Base-by-base conservation (phyloP, 2,329 filamentous ascomycete genomes). In the Ilyonectria robusta region DNA sequence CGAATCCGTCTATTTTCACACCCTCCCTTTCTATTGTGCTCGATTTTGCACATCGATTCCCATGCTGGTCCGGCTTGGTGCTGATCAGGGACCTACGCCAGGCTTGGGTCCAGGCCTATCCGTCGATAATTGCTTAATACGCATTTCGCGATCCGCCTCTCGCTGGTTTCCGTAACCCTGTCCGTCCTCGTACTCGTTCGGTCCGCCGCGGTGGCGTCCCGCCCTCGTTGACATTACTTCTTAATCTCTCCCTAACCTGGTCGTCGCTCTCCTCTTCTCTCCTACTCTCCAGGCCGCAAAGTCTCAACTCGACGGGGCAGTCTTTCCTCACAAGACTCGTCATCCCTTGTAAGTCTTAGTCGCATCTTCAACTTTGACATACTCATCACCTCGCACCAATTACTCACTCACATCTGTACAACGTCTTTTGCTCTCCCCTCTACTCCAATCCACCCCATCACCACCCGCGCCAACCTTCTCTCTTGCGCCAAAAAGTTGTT, bases 161-260 rank as follows among this genome's bases (percentile, higher is more conserved):
- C 31, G 47, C 37, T 61, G 58, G 59, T 47, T 70, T 66, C 58
- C 59, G 35, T 72, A 63, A 59, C 70, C 53, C 66, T 71, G 65
- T 31, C 70, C 70, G 56, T 68, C 65, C 51, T 66, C 55, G 48
- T 65, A 47, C 60, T 59, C 53, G 58, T 50, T 53, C 53, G 71
- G 29, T 46, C 48, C 47, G 59, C 57, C 61, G 26, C 21, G 53
- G 71, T 70, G 66, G 73, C 72, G 67, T 58, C 23, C 44, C 42
- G 53, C 9, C 31, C 31, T 56, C 62, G 19, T 37, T 54, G 59
- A 44, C 56, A 56, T 66, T 59, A 11, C 53, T 65, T 65, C 58
- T 59, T 65, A 59, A 66, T 40, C 23, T 42, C 64, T 48, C 50
- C 53, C 54, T 71, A 74, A 67, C 65, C 65, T 66, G 72, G 54